phyloP scores from a whole-genome alignment of 2,329 filamentous ascomycete genomes.

The Whalleya microplaca region DNA sequence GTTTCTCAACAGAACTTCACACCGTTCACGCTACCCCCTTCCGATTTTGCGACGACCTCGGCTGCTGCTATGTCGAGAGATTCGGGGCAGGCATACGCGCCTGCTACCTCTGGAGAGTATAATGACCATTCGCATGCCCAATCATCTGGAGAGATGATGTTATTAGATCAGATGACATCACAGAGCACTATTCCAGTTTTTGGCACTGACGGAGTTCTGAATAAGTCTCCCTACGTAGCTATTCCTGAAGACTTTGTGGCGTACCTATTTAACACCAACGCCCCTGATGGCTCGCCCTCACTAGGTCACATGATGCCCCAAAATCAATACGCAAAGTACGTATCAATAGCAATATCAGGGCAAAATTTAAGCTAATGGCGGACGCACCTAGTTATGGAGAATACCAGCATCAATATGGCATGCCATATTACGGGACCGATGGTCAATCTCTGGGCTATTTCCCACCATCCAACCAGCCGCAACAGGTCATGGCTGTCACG shows the following conservation, averaged over 20 bases:
- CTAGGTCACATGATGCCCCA: constrained; percentile 55
- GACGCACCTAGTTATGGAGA: constrained; percentile 53
- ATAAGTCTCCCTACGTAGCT: constrained; percentile 80
- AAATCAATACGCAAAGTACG: constrained; percentile 53
- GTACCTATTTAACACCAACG: constrained; percentile 77
- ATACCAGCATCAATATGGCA: constrained; percentile 51
- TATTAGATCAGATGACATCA: constrained; percentile 65
- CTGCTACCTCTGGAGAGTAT: constrained; percentile 48
- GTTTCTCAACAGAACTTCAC: constrained; percentile 65
- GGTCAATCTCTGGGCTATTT: constrained; percentile 57
- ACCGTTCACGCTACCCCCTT: constrained; percentile 64
- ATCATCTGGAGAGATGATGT: constrained; percentile 58
- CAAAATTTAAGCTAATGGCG: constrained; percentile 16
- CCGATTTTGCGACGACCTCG: constrained; percentile 55
- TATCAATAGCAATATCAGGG: constrained; percentile 15
- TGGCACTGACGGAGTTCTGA: constrained; percentile 75
- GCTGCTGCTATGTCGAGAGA: constrained; percentile 41
- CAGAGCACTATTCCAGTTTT: constrained; percentile 82
- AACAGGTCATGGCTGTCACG: constrained; percentile 88
- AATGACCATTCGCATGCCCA: constrained; percentile 48
- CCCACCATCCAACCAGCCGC: constrained; percentile 58
- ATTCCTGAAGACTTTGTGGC: constrained; percentile 87
- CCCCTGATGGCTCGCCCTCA: constrained; percentile 55
- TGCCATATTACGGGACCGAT: constrained; percentile 54
- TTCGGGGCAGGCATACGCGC: constrained; percentile 42